A percentile compares a stretch with the other conserved stretches of the same genome.
Conservation (phyloP, 345 rosid genomes). For the Hypericum perforatum region DNA sequence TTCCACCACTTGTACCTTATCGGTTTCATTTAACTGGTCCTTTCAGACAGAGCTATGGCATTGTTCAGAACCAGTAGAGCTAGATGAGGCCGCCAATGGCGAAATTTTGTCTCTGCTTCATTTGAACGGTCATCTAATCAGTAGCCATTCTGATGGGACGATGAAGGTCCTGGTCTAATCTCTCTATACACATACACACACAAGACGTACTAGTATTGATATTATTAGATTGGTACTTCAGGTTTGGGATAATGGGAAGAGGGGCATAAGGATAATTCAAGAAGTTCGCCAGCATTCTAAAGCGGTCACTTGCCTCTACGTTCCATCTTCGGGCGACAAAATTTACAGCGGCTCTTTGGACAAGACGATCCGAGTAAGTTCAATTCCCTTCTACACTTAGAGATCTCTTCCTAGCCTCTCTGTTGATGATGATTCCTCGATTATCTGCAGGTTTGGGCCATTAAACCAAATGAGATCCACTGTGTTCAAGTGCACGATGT, state of each 20-base stretch:
- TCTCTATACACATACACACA: background rate
- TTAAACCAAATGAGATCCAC: conserved; percentile 42
- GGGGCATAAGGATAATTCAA: conserved; percentile 33
- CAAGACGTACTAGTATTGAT: background rate
- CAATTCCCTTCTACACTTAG: background rate
- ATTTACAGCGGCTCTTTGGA: conserved; percentile 57
- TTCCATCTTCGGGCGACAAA: conserved; percentile 41
- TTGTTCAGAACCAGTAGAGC: conserved; percentile 29
- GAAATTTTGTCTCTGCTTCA: conserved; percentile 43
- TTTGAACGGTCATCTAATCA: conserved; percentile 35
- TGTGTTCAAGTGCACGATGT: conserved; percentile 58
- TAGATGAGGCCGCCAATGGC: conserved; percentile 38
- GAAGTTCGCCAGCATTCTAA: conserved; percentile 48
- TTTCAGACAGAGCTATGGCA: conserved; percentile 54
- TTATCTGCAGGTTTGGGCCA: conserved; percentile 40
- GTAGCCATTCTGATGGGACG: conserved; percentile 67
- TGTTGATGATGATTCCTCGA: background rate
- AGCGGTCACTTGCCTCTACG: conserved; percentile 47
- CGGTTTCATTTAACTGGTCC: background rate
- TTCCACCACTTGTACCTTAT: background rate
- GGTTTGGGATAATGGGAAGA: conserved; percentile 54
- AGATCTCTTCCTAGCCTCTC: background rate
- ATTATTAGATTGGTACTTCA: conserved; percentile 5
- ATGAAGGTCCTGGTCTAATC: conserved; percentile 35
- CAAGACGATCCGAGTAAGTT: conserved; percentile 51